Evolutionary conservation across 2,329 filamentous ascomycete genomes (phyloP).

Genomic region (Microsporum audouinii): DNA sequence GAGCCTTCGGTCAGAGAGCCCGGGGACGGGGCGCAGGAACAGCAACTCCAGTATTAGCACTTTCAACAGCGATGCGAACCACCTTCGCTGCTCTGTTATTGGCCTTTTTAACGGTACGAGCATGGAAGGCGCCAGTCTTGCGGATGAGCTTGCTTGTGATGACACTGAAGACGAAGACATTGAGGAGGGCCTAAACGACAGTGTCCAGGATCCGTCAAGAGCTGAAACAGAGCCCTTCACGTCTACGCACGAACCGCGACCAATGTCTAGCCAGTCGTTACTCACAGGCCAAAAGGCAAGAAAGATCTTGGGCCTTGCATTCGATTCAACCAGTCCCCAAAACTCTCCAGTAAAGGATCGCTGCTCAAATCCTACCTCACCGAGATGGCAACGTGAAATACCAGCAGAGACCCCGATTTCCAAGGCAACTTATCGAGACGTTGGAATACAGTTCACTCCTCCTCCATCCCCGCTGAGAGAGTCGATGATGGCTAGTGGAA

Average conservation of each 20-base stretch:
- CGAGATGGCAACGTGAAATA: background rate
- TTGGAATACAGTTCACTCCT: constrained; percentile 72
- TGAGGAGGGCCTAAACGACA: constrained; percentile 24
- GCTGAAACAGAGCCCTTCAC: constrained; percentile 58
- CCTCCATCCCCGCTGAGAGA: constrained; percentile 54
- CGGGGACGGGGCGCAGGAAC: constrained; percentile 48
- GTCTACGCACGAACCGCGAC: constrained; percentile 34
- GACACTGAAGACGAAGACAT: constrained; percentile 59
- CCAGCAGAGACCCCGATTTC: background rate
- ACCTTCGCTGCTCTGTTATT: constrained; percentile 55
- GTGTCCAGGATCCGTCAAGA: constrained; percentile 21
- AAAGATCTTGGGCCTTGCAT: constrained; percentile 36
- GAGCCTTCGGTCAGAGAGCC: constrained; percentile 63
- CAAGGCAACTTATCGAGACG: constrained; percentile 52
- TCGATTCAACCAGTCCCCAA: constrained; percentile 36
- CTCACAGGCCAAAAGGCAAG: constrained; percentile 25
- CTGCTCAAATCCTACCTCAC: background rate
- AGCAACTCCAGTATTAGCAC: constrained; percentile 43
- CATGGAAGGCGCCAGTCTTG: constrained; percentile 61
- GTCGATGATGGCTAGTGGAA: constrained; percentile 11
- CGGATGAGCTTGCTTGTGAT: constrained; percentile 82
- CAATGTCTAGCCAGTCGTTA: constrained; percentile 19
- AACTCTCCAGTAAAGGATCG: constrained; percentile 16
- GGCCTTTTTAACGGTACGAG: constrained; percentile 47
- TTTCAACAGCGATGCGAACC: constrained; percentile 42